These are phyloP conservation scores for Knoxia roxburghii DNA, from an alignment of 257 asterid species.

Conservation along the genomic window DNA sequence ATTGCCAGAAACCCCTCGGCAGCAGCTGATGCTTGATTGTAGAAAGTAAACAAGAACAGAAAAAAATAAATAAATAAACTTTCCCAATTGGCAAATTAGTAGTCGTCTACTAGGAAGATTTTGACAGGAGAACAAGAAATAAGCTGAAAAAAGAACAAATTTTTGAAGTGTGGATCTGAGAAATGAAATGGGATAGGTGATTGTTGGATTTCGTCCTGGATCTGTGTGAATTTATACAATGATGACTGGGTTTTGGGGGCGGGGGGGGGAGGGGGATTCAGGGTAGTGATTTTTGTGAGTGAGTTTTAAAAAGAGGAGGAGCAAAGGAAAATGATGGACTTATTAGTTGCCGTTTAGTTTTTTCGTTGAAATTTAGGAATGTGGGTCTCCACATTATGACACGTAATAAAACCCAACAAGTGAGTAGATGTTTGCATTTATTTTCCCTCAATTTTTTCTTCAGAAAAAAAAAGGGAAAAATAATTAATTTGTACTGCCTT, in stretches of 20 bases:
- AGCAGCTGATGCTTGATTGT: background rate
- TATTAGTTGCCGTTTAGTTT: background rate
- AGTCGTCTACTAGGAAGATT: background rate
- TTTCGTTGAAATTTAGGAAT: conserved; percentile 9
- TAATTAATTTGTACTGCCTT: no score
- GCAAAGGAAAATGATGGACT: conserved; percentile 1
- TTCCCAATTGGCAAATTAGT: background rate
- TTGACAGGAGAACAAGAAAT: background rate
- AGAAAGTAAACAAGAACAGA: no score
- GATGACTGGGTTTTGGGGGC: no score
- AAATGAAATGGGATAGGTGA: background rate
- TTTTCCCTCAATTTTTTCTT: background rate
- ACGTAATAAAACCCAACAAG: background rate
- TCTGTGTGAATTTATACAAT: background rate
- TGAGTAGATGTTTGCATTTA: background rate
- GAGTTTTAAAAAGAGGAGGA: background rate
- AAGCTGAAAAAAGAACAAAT: background rate
- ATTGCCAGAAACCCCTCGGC: background rate
- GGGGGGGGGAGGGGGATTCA: no score
- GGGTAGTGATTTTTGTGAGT: no score
- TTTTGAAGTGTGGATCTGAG: conserved; percentile 9
- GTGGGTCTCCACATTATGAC: background rate
- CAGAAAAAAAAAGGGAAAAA: no score
- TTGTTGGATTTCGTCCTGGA: conserved; percentile 1
- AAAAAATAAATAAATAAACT: no score